Evolutionary conservation across 345 rosid species (phyloP), one percentile per base, ranked within the genome.

Genomic region (Bruguiera parviflora): DNA sequence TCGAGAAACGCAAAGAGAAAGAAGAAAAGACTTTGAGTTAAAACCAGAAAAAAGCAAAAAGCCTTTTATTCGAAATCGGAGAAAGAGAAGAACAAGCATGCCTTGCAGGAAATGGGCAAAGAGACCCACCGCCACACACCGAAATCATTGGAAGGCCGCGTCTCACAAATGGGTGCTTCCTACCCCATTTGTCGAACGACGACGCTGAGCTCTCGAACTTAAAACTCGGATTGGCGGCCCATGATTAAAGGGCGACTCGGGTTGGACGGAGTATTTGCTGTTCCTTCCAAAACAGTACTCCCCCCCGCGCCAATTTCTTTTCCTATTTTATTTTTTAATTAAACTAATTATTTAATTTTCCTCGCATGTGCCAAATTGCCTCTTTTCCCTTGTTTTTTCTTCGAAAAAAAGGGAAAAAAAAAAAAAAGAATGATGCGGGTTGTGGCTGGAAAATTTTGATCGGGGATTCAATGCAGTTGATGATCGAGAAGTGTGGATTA

Each of bases 111-210:
- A 96, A 73, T 95, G 99, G 71, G 85, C 89, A 25, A 25, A n/a
- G n/a, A 95, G 92, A 0, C 97, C 96, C 6, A 88, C 53, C 4
- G 93, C 85, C 32, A 96, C 99, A 53, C 86, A 75, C 11, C 6
- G 96, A 94, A 69, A 94, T 92, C 96, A 92, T 89, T 0, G 99
- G 97, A 71, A 95, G 87, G 46, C 99, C 99, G 67, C 89, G 89
- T 80, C 97, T 77, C 49, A 95, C 52, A 81, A 94, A 88, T 3
- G 99, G 97, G 67, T 95, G 65, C 76, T 74, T 86, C 73, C 97
- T 84, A 58, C 96, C 96, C 96, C 90, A 94, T 65, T 92, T 83
- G 73, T 78, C 89, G 76, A 88, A 89, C n/a, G 82, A 81, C 2
- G 78, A 49, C 51, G 70, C 61, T 19, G 82, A 69, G 27, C 49